These are phyloP conservation scores for Letharia lupina DNA, from an alignment of 495 filamentous ascomycete genomes.

Conservation along the genomic window DNA sequence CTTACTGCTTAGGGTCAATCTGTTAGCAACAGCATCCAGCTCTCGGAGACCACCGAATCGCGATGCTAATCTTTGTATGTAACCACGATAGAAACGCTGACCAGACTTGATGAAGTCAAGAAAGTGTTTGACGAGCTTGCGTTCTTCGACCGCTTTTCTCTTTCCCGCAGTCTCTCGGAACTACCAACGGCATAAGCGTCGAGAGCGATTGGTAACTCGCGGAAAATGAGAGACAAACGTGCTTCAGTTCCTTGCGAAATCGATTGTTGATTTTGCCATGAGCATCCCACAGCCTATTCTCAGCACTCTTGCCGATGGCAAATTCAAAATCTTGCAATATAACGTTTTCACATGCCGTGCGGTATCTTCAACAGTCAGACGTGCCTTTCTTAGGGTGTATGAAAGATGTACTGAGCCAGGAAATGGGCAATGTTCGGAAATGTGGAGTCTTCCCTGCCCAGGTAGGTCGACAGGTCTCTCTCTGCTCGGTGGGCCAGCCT, in stretches of 20 bases:
- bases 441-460: conserved; percentile 45
- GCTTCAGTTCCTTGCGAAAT: conserved; percentile 56
- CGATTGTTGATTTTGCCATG: conserved; percentile 68
- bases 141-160: conserved; percentile 62
- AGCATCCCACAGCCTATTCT: conserved; percentile 66
- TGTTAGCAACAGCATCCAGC: conserved; percentile 60
- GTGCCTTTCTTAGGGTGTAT: conserved; percentile 9
- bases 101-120: conserved; percentile 74
- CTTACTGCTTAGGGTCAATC: conserved; percentile 56
- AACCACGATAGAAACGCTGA: conserved; percentile 77
- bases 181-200: conserved; percentile 28
- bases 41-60: conserved; percentile 64
- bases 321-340: conserved; percentile 68
- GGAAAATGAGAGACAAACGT: conserved; percentile 32
- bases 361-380: conserved; percentile 47
- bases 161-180: conserved; percentile 47
- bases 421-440: conserved; percentile 51
- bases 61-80: conserved; percentile 68
- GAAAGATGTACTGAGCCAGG: conserved; percentile 43
- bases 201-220: neutral
- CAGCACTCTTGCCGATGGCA: conserved; percentile 53
- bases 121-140: conserved; percentile 75
- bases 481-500: conserved; percentile 42
- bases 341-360: conserved; percentile 57
- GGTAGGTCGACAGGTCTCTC: conserved; percentile 40